Conservation (phyloP, 495 filamentous ascomycete species). For the Zalerion maritima region DNA sequence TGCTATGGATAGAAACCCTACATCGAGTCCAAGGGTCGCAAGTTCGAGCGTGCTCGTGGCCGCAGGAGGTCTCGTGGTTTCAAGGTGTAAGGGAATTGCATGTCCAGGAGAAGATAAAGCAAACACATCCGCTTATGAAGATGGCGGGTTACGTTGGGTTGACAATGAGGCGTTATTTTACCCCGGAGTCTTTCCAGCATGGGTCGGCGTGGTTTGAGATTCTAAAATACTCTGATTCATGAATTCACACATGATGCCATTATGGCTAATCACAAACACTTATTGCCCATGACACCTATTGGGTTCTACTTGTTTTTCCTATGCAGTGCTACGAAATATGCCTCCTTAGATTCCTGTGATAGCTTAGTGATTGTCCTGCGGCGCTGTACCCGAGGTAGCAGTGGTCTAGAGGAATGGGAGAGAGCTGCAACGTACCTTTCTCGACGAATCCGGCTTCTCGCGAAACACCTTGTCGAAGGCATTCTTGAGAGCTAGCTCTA, state of each 20-base stretch:
- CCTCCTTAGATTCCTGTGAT: constrained; percentile 77
- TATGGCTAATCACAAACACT: too few species aligned
- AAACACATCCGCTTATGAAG: too few species aligned
- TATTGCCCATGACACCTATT: too few species aligned
- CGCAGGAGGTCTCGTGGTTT: constrained; percentile 92
- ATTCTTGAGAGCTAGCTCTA: constrained; percentile 56
- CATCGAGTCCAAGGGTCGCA: constrained; percentile 93
- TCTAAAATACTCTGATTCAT: too few species aligned
- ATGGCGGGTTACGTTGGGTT: too few species aligned
- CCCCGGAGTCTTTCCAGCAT: too few species aligned
- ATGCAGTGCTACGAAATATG: constrained; percentile 65
- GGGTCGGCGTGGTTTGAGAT: too few species aligned
- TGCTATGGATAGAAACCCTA: constrained; percentile 62
- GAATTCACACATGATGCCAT: too few species aligned
- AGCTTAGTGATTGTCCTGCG: too few species aligned
- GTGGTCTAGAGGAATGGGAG: constrained; percentile 1
- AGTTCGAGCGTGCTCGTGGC: constrained; percentile 97
- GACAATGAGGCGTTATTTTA: too few species aligned
- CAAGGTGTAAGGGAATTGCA: constrained; percentile 85
- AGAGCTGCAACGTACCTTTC: constrained; percentile 44
- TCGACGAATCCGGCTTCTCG: constrained; percentile 81
- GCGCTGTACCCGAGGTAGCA: too few species aligned
- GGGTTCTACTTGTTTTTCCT: constrained; percentile 41
- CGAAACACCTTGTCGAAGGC: constrained; percentile 67
- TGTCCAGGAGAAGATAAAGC: too few species aligned